A percentile compares a stretch with the other conserved stretches of the same genome.
Conservation (phyloP, 2,329 filamentous ascomycete species). For the Alternaria dauci region DNA sequence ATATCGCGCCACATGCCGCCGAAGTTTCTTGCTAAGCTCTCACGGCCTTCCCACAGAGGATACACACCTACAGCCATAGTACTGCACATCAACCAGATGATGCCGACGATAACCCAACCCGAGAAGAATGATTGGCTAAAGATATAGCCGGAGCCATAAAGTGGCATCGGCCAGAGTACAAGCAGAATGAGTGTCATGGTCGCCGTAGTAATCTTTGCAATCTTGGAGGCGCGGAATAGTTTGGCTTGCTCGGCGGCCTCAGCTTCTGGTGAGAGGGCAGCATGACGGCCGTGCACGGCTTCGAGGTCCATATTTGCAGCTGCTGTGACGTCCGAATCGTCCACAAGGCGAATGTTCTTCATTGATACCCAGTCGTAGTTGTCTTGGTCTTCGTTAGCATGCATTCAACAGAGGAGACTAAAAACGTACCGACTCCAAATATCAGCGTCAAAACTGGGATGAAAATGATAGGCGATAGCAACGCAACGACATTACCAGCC, state of each 20-base stretch:
- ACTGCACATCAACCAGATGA: slow-evolving; percentile 81
- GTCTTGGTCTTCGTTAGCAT: slow-evolving; percentile 69
- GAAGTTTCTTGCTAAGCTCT: slow-evolving; percentile 35
- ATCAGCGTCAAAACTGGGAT: slow-evolving; percentile 76
- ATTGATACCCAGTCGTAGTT: slow-evolving; percentile 88
- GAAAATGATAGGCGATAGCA: slow-evolving; percentile 78
- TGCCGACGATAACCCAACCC: slow-evolving; percentile 72
- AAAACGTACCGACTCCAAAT: slow-evolving; percentile 59
- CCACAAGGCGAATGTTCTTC: slow-evolving; percentile 77
- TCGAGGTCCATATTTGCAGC: slow-evolving; percentile 70
- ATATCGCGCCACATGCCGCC: slow-evolving; percentile 40
- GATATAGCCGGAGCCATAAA: slow-evolving; percentile 84
- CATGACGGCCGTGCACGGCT: slow-evolving; percentile 57
- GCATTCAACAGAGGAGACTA: neutral
- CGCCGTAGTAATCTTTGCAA: slow-evolving; percentile 66
- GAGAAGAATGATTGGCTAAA: slow-evolving; percentile 84
- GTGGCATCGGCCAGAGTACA: slow-evolving; percentile 88
- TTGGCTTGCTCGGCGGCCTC: slow-evolving; percentile 53
- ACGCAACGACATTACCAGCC: slow-evolving; percentile 82
- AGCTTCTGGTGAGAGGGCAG: slow-evolving; percentile 37
- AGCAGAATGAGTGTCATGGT: slow-evolving; percentile 74
- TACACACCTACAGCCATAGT: slow-evolving; percentile 79
- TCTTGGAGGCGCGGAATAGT: slow-evolving; percentile 56
- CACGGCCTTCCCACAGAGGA: slow-evolving; percentile 74
- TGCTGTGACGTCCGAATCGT: slow-evolving; percentile 76